Base-by-base conservation (phyloP, 2,329 filamentous ascomycete genomes). In the Clathrospora elynae region DNA sequence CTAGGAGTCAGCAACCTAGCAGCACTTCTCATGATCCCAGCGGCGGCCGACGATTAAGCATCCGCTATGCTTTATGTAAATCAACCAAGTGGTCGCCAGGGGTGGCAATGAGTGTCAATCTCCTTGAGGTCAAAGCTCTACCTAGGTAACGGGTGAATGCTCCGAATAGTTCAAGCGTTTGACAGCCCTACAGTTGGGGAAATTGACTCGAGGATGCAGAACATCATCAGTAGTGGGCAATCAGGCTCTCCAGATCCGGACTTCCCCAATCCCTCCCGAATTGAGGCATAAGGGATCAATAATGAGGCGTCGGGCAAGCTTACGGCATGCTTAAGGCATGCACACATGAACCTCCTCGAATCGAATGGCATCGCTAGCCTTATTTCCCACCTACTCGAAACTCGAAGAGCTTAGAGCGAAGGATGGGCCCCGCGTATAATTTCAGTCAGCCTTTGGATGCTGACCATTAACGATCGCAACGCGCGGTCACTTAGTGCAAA, bases 171-270 rank as follows among this genome's bases (percentile, higher is more conserved):
- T n/a, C n/a, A n/a, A n/a, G n/a, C n/a, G n/a, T n/a, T n/a, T n/a
- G n/a, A n/a, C 26, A 31, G 28, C 17, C 24, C 28, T 25, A 39
- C 38, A 39, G 18, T 35, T 43, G 42, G 43, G 41, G 46, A 46
- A 36, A 34, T 43, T 47, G 51, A 41, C 43, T 50, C 38, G 19
- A 34, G 33, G 23, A 41, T 53, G 54, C 54, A 55, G 49, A 48
- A 47, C 51, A 57, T 55, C 43, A 46, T 49, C 49, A 46, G 49
- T 34, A 49, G 51, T 48, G 43, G 51, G 42, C 43, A 45, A 39
- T 41, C 39, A 33, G 37, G 29, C 19, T 26, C 26, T 26, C 17
- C 28, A n/a, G 22, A 37, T 45, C 34, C 26, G 35, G 35, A 28
- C 26, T 32, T 20, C 41, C 26, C 32, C 35, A 20, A 39, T 32